Evolutionary conservation across 805 yeast species (phyloP), one percentile per base, ranked within the genome.

Genomic region (Schizosaccharomyces cryophilus): DNA sequence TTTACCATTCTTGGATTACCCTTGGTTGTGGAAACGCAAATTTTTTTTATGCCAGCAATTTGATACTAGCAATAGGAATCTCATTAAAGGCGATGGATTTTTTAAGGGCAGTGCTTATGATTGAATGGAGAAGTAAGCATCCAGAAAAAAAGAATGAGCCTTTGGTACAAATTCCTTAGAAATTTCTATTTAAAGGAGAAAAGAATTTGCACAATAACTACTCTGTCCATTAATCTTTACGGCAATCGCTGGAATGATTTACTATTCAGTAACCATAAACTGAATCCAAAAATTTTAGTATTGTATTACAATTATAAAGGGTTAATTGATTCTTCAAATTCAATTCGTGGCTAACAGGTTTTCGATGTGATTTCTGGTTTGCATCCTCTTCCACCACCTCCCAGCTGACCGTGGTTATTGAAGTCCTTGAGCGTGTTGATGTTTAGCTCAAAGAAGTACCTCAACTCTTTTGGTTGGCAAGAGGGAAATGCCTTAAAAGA

Each of bases 11-110:
- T 63, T 93, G 99, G 99, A 86, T 90, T 65, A 84, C 83, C 62
- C 75, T 87, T 62, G 96, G 96, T 15, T 87, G 93, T 40, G 99
- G 98, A 31, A 93, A 93, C 72, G 83, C 96, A 61, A 93, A 93
- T 71, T 93, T 93, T 74, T 93, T 88, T 73, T 93, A 90, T 73
- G 96, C 97, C 47, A 85, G 93, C 66, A 87, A 93, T 3, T 76
- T 93, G 62, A 85, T 84, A 2, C 84, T 87, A 70, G 82, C 85
- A 0, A 73, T 81, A 7, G 85, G 88, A 3, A 77, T 87, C 65
- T 80, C 82, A 0, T 70, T 85, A 38, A 74, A 86, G 2, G 67
- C 88, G 19, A 77, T 83, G 54, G 97, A 93, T 67, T 78, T 86
- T 65, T 72, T 84, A 13, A 88, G 97, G 95, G 86, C 86, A 1